Base-by-base conservation (phyloP, 306 rosid genomes). In the Prunus armeniaca region DNA sequence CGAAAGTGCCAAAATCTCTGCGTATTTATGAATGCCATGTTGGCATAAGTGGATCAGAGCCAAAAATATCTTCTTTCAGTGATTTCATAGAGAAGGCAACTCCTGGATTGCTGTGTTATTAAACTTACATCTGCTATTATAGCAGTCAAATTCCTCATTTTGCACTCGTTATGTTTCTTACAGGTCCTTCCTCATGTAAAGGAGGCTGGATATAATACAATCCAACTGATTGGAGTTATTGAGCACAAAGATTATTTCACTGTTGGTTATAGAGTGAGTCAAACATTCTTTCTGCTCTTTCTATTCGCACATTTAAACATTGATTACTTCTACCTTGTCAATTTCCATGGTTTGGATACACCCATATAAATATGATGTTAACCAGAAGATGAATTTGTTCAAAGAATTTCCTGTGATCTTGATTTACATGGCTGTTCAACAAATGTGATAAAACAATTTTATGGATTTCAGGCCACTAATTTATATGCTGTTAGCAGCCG, bases 181-280 rank as follows among this genome's bases (percentile, higher is more conserved):
- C 88, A 95, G 98, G 91, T 90, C 80, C 98, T 92, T 82, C 97
- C 97, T 72, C 88, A 95, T 80, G 88, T 90, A 80, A 92, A 90
- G 83, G 93, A 90, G 77, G 95, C 97, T 41, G 97, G 98, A 57
- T 92, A 92, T 84, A 95, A 89, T 76, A 88, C 93, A 76, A 89
- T 95, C 79, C 96, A 95, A 88, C 82, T 95, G 82, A 85, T 95
- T 81, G 98, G 98, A 78, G 82, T 89, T 82, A 85, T 87, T 56
- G 97, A 95, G 67, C 98, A 95, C 87, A 90, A 87, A 87, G 97
- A 95, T 92, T 95, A 95, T 82, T 95, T 92, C 68, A 95, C 97
- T 57, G 96, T 95, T 82, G 98, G 97, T 65, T 92, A 92, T 72
- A 85, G 96, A 86, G 98, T 95, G 79, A 88, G 96, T 74, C 72